A percentile compares a stretch with the other conserved stretches of the same genome.
Evolutionary conservation across 139 green algal species (phyloP).

Genomic region (Asterochloris sp.): DNA sequence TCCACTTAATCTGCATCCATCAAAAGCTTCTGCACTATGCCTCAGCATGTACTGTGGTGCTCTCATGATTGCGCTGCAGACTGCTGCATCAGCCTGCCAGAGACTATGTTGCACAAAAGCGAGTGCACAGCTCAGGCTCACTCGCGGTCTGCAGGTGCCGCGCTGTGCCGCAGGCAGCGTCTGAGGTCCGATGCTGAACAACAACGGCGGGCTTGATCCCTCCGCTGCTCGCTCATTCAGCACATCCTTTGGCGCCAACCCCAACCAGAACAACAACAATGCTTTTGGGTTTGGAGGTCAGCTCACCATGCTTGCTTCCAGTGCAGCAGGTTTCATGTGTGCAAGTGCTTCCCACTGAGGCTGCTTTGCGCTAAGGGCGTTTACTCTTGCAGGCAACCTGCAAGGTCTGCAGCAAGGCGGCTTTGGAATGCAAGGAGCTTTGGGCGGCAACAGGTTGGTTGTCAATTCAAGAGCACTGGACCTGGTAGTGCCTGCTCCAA

Average conservation of each 20-base stretch:
- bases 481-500: not conserved
- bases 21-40: too few relatives aligned
- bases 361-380: not conserved
- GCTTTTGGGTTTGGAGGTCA: slow-evolving; percentile 20
- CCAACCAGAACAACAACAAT: slow-evolving; percentile 17
- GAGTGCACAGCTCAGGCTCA: not conserved
- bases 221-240: slow-evolving; percentile 12
- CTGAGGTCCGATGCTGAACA: slow-evolving; percentile 30
- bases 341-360: not conserved
- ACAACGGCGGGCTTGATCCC: slow-evolving; percentile 24
- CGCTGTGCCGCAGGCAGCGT: not conserved
- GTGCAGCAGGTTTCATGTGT: too few relatives aligned
- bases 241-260: not conserved
- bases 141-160: not conserved
- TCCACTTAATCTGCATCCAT: too few relatives aligned
- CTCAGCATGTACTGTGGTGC: too few relatives aligned
- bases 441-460: slow-evolving; percentile 13
- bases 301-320: not conserved
- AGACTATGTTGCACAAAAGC: too few relatives aligned
- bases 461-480: not conserved
- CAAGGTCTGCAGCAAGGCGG: slow-evolving; percentile 23
- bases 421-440: slow-evolving; percentile 29
- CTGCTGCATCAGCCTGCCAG: too few relatives aligned
- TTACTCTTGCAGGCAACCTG: slow-evolving; percentile 23
- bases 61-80: too few relatives aligned